These are phyloP conservation scores for Cystofilobasidium bisporidii DNA, from an alignment of 768 basidiomycete genomes.

Conservation along the genomic window DNA sequence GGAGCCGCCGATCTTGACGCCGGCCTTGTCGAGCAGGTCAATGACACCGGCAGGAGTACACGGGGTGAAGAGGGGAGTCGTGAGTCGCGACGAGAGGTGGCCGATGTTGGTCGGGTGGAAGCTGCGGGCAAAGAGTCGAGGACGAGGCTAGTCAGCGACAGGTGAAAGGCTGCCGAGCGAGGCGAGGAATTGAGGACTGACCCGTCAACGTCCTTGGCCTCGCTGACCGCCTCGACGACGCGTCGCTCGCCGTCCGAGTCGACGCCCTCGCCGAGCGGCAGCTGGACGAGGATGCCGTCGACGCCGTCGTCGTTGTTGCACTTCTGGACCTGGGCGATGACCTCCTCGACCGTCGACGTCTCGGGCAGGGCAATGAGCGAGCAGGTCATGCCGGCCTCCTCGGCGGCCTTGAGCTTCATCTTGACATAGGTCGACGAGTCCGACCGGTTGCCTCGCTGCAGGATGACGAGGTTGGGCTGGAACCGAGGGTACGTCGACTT, in stretches of 20 bases:
- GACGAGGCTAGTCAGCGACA: not conserved
- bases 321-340: conserved; percentile 64
- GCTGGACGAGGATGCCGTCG: conserved; percentile 87
- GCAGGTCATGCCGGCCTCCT: conserved; percentile 83
- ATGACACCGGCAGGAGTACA: conserved; percentile 94
- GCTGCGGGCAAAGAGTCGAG: conserved; percentile 43
- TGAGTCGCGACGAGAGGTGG: conserved; percentile 79
- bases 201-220: conserved; percentile 96
- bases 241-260: conserved; percentile 69
- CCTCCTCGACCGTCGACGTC: conserved; percentile 55
- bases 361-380: conserved; percentile 55
- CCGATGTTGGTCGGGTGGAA: conserved; percentile 99
- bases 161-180: conserved; percentile 5
- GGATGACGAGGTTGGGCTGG: conserved; percentile 77
- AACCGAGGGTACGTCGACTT: conserved; percentile 73
- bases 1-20: conserved; percentile 62
- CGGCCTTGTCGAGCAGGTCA: conserved; percentile 78
- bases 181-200: conserved; percentile 40
- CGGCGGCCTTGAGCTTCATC: conserved; percentile 93
- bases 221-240: conserved; percentile 89
- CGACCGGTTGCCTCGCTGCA: conserved; percentile 85
- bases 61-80: conserved; percentile 78
- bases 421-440: conserved; percentile 89
- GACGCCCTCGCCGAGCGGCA: conserved; percentile 79
- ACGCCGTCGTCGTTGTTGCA: conserved; percentile 74